phyloP scores from a whole-genome alignment of 1,139 yeast species.

The Insectozyma bohioensis region DNA sequence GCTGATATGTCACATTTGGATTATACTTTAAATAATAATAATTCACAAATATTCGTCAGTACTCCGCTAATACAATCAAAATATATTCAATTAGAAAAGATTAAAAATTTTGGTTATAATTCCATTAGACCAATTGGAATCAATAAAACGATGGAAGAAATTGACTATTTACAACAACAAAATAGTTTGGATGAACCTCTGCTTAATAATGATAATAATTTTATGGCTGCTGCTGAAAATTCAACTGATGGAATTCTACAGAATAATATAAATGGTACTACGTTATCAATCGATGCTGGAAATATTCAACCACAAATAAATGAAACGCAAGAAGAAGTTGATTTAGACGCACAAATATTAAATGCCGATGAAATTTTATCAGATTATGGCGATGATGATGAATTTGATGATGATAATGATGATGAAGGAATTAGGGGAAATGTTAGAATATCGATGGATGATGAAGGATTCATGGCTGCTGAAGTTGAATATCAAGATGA shows the following conservation, averaged over 20 bases:
- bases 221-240: constrained; percentile 12
- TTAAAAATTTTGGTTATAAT: constrained; percentile 49
- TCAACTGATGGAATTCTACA: constrained; percentile 9
- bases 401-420: constrained; percentile 19
- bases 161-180: constrained; percentile 27
- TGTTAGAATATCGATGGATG: constrained; percentile 17
- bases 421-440: constrained; percentile 8
- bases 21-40: constrained; percentile 25
- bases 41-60: constrained; percentile 7
- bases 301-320: background rate
- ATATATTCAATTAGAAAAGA: constrained; percentile 39
- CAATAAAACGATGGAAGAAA: constrained; percentile 52
- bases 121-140: constrained; percentile 57
- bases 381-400: constrained; percentile 35
- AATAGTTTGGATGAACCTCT: constrained; percentile 6
- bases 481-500: constrained; percentile 59
- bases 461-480: constrained; percentile 54
- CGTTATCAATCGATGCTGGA: constrained; percentile 6
- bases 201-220: constrained; percentile 1
- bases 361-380: constrained; percentile 26
- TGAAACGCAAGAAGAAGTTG: constrained; percentile 24
- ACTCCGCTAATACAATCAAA: constrained; percentile 33
- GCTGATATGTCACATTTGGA: constrained; percentile 35
- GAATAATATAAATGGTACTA: constrained; percentile 8
- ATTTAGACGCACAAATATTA: constrained; percentile 50